Percentiles rank a stretch among this genome's conserved stretches.
These are phyloP conservation scores for Bryum argenteum DNA, from an alignment of 225 moss, liverwort and hornwort genomes.

Conservation along the genomic window DNA sequence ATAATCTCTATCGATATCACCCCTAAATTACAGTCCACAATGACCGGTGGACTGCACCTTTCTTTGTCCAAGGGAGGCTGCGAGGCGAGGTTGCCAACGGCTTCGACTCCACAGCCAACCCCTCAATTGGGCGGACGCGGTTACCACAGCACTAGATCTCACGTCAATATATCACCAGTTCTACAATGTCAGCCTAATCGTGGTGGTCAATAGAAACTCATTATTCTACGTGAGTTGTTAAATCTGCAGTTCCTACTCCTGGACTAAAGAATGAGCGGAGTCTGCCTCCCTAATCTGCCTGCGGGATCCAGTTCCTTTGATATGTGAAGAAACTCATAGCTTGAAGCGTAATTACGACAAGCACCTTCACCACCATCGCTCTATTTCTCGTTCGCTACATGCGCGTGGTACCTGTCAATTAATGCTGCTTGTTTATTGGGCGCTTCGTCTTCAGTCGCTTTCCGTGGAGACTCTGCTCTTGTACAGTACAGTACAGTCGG, in stretches of 20 bases:
- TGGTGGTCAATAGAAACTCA: no score
- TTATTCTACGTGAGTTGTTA: no score
- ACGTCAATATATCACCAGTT: no score
- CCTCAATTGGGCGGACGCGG: constrained; percentile 29
- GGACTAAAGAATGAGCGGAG: constrained; percentile 15
- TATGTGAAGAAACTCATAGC: constrained; percentile 37
- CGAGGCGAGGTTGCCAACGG: constrained; percentile 32
- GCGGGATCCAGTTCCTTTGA: constrained; percentile 31
- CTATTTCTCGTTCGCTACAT: neutral
- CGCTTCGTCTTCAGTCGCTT: neutral
- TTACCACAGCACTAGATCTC: no score
- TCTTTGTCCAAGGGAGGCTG: constrained; percentile 45
- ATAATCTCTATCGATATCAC: neutral
- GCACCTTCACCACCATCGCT: constrained; percentile 1
- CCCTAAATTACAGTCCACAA: constrained; percentile 20
- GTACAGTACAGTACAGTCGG: constrained; percentile 2
- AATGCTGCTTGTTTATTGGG: constrained; percentile 26
- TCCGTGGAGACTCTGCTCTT: neutral
- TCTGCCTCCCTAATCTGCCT: constrained; percentile 8
- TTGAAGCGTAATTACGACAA: neutral
- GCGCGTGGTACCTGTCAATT: constrained; percentile 21
- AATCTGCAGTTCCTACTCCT: neutral
- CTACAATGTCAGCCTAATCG: no score
- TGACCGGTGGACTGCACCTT: constrained; percentile 3
- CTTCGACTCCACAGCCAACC: constrained; percentile 35